Conservation (phyloP, 805 yeast species). For the Vanderwaltozyma tropicalis region DNA sequence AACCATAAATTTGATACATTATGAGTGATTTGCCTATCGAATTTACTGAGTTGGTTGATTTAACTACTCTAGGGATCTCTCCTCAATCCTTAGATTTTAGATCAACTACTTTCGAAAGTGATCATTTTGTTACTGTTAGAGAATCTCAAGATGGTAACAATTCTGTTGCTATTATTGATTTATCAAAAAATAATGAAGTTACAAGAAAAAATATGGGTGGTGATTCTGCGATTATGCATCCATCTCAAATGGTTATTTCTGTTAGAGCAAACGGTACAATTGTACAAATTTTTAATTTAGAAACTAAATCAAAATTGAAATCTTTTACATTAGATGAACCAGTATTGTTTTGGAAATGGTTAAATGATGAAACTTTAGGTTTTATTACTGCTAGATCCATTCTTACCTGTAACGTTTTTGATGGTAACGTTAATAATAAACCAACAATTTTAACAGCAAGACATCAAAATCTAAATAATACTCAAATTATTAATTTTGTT, state of each 20-base stretch:
- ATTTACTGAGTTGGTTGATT: constrained; percentile 88
- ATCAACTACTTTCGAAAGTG: constrained; percentile 91
- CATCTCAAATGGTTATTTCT: constrained; percentile 77
- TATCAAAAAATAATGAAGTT: constrained; percentile 66
- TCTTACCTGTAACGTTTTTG: constrained; percentile 76
- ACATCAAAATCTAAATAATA: constrained; percentile 64
- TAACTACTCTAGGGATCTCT: constrained; percentile 76
- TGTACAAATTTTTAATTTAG: constrained; percentile 84
- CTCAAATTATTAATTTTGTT: constrained; percentile 85
- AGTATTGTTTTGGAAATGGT: constrained; percentile 94
- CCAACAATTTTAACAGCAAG: constrained; percentile 76
- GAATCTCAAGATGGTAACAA: constrained; percentile 55
- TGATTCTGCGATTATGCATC: constrained; percentile 95
- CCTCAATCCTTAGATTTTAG: constrained; percentile 80
- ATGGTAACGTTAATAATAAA: constrained; percentile 63
- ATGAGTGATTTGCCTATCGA: constrained; percentile 81
- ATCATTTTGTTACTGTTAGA: constrained; percentile 75
- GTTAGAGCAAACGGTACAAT: constrained; percentile 95
- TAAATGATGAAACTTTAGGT: constrained; percentile 62
- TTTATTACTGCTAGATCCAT: constrained; percentile 70
- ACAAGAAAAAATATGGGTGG: constrained; percentile 93
- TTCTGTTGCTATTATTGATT: constrained; percentile 88
- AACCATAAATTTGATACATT: background rate
- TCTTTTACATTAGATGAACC: constrained; percentile 80
- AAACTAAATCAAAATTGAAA: constrained; percentile 78